Evolutionary conservation across 2,329 filamentous ascomycete genomes (phyloP), one percentile per base, ranked within the genome.

Genomic region (Colletotrichum nymphaeae): DNA sequence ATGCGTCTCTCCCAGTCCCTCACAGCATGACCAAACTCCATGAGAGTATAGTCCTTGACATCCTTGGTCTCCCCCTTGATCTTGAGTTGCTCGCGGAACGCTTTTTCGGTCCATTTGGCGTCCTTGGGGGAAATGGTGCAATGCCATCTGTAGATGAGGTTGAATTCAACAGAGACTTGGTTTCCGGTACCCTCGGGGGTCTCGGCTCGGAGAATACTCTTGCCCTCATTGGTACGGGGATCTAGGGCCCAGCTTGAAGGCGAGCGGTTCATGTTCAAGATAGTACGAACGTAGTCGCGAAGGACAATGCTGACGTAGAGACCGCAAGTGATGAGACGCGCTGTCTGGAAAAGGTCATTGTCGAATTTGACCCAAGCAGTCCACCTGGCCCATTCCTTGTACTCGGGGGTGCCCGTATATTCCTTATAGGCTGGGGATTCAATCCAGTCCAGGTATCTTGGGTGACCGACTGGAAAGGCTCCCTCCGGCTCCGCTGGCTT

Each of bases 291-390:
- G 55, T 86, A 86, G 71, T 86, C 84, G 66, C 80, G 78, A 1
- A 85, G 75, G 6, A 82, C 78, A 22, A 84, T 86, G 78, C 89
- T 90, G 74, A 89, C 86, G 76, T 89, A 91, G 30, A 91, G 83
- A 59, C 88, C 88, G 58, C 87, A 89, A 0, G 86, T 89, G 63
- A 91, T 84, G 28, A 84, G 79, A 19, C 82, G 77, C 7, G 78
- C 81, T 2, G 81, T 84, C 26, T 84, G 79, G 75, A 85, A 85
- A 5, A 85, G 77, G 56, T 84, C 82, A 14, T 84, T 79, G 65
- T 85, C 83, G 11, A 78, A 79, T 63, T 81, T 82, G 53, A 74
- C 58, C 74, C 83, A 81, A 6, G 83, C 84, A 2, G 35, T 58
- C 22, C 60, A 60, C 2, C 14, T 8, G 35, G 16, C 1, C 37